Evolutionary conservation across 805 yeast genomes (phyloP), one percentile per base, ranked within the genome.

Genomic region (Candida dendrica): DNA sequence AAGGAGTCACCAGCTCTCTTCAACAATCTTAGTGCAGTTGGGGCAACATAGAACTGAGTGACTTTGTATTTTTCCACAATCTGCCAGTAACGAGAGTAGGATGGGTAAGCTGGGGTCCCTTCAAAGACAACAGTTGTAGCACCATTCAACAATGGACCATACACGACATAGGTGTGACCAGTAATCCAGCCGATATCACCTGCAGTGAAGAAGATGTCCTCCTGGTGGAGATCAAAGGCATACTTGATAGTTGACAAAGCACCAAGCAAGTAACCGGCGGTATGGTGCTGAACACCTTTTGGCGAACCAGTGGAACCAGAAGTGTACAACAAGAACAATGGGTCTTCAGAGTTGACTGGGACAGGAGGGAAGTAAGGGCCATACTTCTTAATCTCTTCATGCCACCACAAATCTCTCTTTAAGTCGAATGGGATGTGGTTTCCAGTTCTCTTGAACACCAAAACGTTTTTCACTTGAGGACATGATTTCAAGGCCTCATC

Each of bases 111-210:
- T 32, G 98, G 98, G 16, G 98, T 93, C 46, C 96, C 93, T 72
- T 93, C 98, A 61, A 93, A 93, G 43, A 91, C 86, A 41, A 93
- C 84, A 9, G 96, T 81, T 38, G 98, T 82, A 41, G 90, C 86
- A 65, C 98, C 98, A 29, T 81, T 63, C 26, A 80, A 68, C 52
- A 93, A 76, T 34, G 98, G 98, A 46, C 98, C 98, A 59, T 93
- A 93, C 37, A 91, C 77, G 36, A 88, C 95, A 61, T 91, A 93
- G 9, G 97, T 85, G 66, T 93, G 98, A 53, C 98, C 98, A 15
- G 98, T 93, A 62, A 93, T 93, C 98, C 98, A 93, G 61, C 98
- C 98, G 43, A 93, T 88, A 63, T 93, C 98, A 60, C 98, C 98
- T 33, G 98, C 98, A 34, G 98, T 91, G 72, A 93, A 91, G 47